Evolutionary conservation across 2,329 filamentous ascomycete species (phyloP).

Genomic region (Claviceps humidiphila): DNA sequence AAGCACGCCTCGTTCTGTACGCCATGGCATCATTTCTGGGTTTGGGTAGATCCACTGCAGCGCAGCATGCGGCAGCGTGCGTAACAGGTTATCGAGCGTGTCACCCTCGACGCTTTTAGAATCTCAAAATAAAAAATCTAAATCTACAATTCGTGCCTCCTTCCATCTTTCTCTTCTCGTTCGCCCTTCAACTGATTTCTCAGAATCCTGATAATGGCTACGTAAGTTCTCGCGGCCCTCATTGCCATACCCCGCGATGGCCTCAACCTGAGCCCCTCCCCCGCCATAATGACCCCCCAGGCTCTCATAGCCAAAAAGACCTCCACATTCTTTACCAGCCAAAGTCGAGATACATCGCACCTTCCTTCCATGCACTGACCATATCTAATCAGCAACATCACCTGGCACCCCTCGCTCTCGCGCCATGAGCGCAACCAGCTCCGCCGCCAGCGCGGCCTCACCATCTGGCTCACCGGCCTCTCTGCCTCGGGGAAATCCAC

Average conservation of each 20-base stretch:
- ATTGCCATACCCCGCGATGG: background rate
- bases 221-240: background rate
- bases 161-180: background rate
- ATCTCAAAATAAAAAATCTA: too few relatives aligned
- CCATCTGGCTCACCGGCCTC: conserved; percentile 95
- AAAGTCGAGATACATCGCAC: too few relatives aligned
- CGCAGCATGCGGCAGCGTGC: too few relatives aligned
- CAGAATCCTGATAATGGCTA: background rate
- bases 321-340: background rate
- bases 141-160: background rate
- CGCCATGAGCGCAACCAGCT: conserved; percentile 60
- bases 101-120: too few relatives aligned
- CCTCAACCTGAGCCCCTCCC: too few relatives aligned
- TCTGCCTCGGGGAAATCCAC: conserved; percentile 96
- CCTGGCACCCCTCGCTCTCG: conserved; percentile 74
- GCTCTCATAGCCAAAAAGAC: background rate
- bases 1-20: background rate
- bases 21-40: too few relatives aligned
- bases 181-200: background rate
- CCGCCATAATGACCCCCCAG: background rate
- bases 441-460: conserved; percentile 79
- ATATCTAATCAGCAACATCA: conserved; percentile 58
- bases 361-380: background rate
- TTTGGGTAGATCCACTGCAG: too few relatives aligned
- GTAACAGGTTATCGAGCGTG: too few relatives aligned